Evolutionary conservation across 2,329 filamentous ascomycete genomes (phyloP).

Genomic region (Rhynchosporium agropyri): DNA sequence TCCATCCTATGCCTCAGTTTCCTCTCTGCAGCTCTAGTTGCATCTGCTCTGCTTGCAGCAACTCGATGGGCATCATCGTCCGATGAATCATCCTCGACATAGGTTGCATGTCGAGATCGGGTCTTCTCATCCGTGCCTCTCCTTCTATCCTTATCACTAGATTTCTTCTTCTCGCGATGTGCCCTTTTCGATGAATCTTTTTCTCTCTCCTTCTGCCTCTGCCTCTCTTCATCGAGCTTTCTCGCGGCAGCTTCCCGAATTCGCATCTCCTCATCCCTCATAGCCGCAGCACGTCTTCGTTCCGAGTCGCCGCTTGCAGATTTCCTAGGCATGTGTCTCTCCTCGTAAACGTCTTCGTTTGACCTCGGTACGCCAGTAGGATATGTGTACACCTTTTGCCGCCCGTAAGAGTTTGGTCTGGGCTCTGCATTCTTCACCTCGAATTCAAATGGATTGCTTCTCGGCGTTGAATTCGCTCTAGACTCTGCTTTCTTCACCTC

Average conservation of each 20-base stretch:
- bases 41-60: slow-evolving; percentile 14
- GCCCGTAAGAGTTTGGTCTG: slow-evolving; percentile 46
- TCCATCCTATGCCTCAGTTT: slow-evolving; percentile 33
- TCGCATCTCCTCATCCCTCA: slow-evolving; percentile 37
- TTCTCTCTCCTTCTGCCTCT: slow-evolving; percentile 41
- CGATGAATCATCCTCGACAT: slow-evolving; percentile 38
- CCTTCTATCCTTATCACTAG: slow-evolving; percentile 46
- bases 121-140: slow-evolving; percentile 42
- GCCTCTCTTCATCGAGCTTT: slow-evolving; percentile 34
- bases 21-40: slow-evolving; percentile 31
- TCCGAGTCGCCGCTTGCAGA: slow-evolving; percentile 50
- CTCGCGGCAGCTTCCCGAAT: slow-evolving; percentile 33
- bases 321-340: slow-evolving; percentile 47
- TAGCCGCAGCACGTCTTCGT: slow-evolving; percentile 35
- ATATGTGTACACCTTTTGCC: slow-evolving; percentile 41
- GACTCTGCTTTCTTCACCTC: slow-evolving; percentile 55
- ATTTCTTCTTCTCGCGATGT: slow-evolving; percentile 41
- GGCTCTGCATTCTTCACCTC: slow-evolving; percentile 55
- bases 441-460: slow-evolving; percentile 49
- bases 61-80: slow-evolving; percentile 25
- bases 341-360: slow-evolving; percentile 56
- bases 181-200: slow-evolving; percentile 28
- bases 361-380: slow-evolving; percentile 40
- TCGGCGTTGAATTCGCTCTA: slow-evolving; percentile 50
- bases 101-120: slow-evolving; percentile 27